A percentile compares a stretch with the other conserved stretches of the same genome.
phyloP scores from a whole-genome alignment of 768 basidiomycete genomes.

The Collybia nuda region DNA sequence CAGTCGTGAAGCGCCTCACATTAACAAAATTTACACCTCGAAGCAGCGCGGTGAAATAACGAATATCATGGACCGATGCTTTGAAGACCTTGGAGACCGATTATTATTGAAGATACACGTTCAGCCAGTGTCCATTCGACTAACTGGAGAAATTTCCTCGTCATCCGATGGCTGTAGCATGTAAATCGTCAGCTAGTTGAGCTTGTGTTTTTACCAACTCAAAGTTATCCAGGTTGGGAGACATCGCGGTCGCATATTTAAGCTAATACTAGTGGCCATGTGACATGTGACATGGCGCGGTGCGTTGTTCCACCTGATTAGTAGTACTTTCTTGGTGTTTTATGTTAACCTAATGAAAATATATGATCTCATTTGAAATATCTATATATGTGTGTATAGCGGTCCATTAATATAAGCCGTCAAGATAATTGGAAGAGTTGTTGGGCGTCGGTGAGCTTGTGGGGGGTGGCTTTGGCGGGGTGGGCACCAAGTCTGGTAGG shows the following conservation, averaged over 20 bases:
- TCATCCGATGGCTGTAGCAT: constrained; percentile 4
- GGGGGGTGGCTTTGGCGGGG: constrained; percentile 18
- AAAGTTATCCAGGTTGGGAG: too few species aligned
- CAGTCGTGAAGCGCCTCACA: constrained; percentile 42
- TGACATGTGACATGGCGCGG: too few species aligned
- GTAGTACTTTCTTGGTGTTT: too few species aligned
- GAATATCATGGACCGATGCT: constrained; percentile 78
- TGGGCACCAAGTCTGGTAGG: constrained; percentile 35
- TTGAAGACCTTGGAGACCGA: constrained; percentile 49
- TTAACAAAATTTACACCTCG: constrained; percentile 81
- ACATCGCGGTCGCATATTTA: too few species aligned
- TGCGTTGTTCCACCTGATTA: too few species aligned
- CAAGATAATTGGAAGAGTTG: constrained; percentile 34
- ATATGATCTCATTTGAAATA: background rate
- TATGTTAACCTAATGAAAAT: background rate
- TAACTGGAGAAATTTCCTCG: constrained; percentile 8
- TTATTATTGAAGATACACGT: background rate
- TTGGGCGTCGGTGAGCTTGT: constrained; percentile 12
- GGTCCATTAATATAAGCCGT: constrained; percentile 36
- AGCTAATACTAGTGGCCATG: too few species aligned
- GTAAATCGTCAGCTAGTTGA: background rate
- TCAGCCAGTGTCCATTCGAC: background rate
- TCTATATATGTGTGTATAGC: constrained; percentile 3
- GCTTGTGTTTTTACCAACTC: too few species aligned
- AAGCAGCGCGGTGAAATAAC: constrained; percentile 75